Percentiles rank a stretch among this genome's conserved stretches.
phyloP scores from a whole-genome alignment of 202 grass and related monocot genomes.

The Musa balbisiana region DNA sequence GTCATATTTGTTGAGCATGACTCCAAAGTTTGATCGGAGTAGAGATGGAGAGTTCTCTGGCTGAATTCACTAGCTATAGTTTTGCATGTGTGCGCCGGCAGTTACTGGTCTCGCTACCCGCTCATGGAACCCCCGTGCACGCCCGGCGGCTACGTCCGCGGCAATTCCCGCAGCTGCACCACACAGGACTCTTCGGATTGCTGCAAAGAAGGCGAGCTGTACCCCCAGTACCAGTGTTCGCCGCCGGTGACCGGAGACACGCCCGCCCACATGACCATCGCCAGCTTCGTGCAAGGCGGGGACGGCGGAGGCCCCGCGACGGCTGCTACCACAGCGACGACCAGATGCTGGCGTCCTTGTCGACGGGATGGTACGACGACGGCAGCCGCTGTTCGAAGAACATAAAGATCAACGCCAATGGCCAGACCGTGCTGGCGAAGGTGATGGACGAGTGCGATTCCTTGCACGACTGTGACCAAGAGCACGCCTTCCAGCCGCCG shows the following conservation, averaged over 20 bases:
- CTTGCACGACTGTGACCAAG: conserved; percentile 19
- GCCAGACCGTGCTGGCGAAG: conserved; percentile 29
- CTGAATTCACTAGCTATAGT: too few relatives aligned
- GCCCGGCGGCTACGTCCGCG: not conserved
- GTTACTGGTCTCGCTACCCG: too few relatives aligned
- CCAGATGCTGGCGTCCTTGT: conserved; percentile 20
- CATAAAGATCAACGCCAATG: conserved; percentile 30
- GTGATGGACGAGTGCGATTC: conserved; percentile 55
- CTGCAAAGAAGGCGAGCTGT: not conserved
- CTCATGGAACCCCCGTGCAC: too few relatives aligned
- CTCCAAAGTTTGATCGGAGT: too few relatives aligned
- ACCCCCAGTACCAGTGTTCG: conserved; percentile 9
- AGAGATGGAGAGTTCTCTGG: too few relatives aligned
- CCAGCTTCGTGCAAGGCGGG: conserved; percentile 10
- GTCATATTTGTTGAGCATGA: too few relatives aligned
- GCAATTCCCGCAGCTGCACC: not conserved
- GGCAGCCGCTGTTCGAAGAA: conserved; percentile 28
- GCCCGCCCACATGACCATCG: not conserved
- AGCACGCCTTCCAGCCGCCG: conserved; percentile 33
- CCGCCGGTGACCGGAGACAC: conserved; percentile 7
- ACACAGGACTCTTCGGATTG: not conserved
- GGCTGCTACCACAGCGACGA: conserved; percentile 12
- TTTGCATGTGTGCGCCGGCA: too few relatives aligned
- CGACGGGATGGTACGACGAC: conserved; percentile 17
- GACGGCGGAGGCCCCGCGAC: conserved; percentile 20